Conservation (phyloP, 2,329 filamentous ascomycete species). For the Colletotrichum tropicale region DNA sequence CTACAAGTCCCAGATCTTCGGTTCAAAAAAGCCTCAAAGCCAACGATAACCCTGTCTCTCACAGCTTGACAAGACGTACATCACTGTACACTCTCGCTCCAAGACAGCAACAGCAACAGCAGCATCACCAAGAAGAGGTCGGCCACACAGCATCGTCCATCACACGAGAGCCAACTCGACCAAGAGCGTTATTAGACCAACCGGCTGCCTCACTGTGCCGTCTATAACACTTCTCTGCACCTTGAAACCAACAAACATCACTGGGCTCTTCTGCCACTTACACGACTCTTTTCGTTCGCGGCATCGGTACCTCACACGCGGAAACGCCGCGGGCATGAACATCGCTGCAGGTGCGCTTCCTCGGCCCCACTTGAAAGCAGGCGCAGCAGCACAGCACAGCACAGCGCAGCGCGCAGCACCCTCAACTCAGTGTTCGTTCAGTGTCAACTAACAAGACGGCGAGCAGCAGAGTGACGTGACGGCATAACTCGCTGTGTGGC, state of each 20-base stretch:
- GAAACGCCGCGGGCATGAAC: conserved; percentile 18
- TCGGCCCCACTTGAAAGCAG: conserved; percentile 16
- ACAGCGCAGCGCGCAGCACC: background rate
- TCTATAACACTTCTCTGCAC: background rate
- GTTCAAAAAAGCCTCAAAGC: background rate
- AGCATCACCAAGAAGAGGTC: background rate
- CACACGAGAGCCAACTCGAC: background rate
- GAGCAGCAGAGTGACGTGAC: conserved; percentile 12
- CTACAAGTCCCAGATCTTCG: background rate
- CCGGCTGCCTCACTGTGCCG: background rate
- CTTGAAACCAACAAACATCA: background rate
- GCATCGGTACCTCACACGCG: conserved; percentile 1
- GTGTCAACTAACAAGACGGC: conserved; percentile 7
- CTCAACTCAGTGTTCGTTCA: background rate
- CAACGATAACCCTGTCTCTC: background rate
- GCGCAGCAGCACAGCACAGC: conserved; percentile 13
- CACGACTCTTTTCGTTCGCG: background rate
- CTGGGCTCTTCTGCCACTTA: background rate
- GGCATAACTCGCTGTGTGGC: conserved; percentile 14
- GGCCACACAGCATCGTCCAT: background rate
- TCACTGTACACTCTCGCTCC: background rate
- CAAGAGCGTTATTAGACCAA: background rate
- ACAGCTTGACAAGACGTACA: background rate
- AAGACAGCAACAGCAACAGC: background rate
- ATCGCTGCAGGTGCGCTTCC: conserved; percentile 19